These are phyloP conservation scores for Ambrosiella xylebori DNA, from an alignment of 2,329 filamentous ascomycete genomes.

Conservation along the genomic window DNA sequence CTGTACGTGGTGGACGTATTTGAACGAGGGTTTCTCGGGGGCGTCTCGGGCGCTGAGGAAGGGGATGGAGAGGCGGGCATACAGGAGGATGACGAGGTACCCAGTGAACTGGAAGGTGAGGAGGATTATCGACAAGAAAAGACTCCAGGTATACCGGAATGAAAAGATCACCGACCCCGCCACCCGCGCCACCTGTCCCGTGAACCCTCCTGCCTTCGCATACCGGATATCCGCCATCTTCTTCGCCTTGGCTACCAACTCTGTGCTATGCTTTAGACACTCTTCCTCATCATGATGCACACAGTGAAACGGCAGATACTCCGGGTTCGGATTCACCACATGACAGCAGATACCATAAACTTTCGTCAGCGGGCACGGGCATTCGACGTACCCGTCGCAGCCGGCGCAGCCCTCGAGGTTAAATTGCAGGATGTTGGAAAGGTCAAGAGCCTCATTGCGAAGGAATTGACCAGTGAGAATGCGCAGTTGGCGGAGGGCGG, in stretches of 20 bases:
- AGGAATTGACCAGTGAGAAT: background rate
- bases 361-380: background rate
- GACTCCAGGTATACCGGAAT: background rate
- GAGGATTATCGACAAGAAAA: background rate
- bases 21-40: background rate
- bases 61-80: background rate
- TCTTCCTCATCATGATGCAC: background rate
- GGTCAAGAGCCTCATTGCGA: background rate
- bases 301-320: background rate
- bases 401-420: constrained; percentile 1
- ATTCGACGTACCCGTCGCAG: background rate
- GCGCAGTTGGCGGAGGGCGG: background rate
- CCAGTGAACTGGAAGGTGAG: background rate
- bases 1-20: background rate
- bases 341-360: constrained; percentile 1
- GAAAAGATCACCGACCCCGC: background rate
- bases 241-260: background rate
- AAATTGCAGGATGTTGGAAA: background rate
- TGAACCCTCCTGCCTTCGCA: background rate
- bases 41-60: background rate
- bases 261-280: background rate
- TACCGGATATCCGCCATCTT: background rate
- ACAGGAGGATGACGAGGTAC: background rate
- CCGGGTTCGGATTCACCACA: background rate
- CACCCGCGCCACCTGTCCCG: background rate